Evolutionary conservation across 164 flowering plant genomes (phyloP).

Genomic region (Platanus orientalis): DNA sequence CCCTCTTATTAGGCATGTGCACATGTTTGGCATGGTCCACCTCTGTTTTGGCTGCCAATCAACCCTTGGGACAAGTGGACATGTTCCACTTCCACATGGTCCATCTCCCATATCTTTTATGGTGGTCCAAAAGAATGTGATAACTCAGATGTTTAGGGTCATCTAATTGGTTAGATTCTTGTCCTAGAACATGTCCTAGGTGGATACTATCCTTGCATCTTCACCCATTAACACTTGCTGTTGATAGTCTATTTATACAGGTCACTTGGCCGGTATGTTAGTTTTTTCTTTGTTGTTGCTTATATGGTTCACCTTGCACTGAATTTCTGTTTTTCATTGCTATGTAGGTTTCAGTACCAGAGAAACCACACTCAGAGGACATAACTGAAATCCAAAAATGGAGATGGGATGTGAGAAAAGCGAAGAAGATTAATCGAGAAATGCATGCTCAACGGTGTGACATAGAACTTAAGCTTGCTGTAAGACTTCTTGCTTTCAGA

Average conservation of each 20-base stretch:
- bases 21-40: too few species aligned
- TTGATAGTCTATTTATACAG: not conserved
- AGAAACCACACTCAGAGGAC: conserved; percentile 56
- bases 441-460: conserved; percentile 86
- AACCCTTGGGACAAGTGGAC: too few species aligned
- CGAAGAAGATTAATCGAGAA: conserved; percentile 75
- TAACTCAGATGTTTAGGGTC: too few species aligned
- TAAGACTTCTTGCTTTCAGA: conserved; percentile 29
- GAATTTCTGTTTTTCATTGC: conserved; percentile 5
- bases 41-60: too few species aligned
- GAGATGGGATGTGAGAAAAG: conserved; percentile 65
- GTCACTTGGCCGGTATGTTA: not conserved
- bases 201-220: not conserved
- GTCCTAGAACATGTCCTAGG: not conserved
- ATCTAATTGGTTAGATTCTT: too few species aligned
- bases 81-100: too few species aligned
- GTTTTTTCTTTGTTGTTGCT: not conserved
- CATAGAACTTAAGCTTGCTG: conserved; percentile 85
- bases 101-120: too few species aligned
- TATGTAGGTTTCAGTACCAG: conserved; percentile 70
- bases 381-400: conserved; percentile 50
- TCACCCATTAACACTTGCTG: not conserved
- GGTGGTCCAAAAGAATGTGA: not conserved
- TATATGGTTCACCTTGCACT: not conserved
- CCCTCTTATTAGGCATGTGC: too few species aligned